These are phyloP conservation scores for Barnettozyma sp. DNA, from an alignment of 805 yeast genomes.

Conservation along the genomic window DNA sequence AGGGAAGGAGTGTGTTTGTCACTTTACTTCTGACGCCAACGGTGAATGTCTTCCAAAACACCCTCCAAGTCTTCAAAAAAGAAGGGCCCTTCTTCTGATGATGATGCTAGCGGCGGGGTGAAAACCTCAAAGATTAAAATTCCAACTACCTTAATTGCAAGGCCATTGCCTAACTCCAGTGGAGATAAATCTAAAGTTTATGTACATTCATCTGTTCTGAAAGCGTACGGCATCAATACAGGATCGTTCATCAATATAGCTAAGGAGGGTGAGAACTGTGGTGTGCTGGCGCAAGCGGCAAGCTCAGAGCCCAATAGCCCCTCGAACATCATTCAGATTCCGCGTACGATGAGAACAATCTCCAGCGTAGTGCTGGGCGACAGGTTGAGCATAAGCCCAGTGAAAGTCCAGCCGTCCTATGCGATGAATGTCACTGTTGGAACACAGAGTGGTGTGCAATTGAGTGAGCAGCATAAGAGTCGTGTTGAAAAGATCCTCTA, in stretches of 20 bases:
- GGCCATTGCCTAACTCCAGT: constrained; percentile 29
- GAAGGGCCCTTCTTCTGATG: constrained; percentile 12
- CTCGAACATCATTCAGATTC: constrained; percentile 40
- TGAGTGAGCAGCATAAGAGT: constrained; percentile 24
- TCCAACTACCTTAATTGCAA: constrained; percentile 33
- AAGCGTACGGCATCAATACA: constrained; percentile 37
- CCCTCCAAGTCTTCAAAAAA: constrained; percentile 12
- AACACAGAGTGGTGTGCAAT: constrained; percentile 16
- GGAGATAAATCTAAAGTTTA: too few relatives aligned
- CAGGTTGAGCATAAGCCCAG: constrained; percentile 40
- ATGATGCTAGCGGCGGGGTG: constrained; percentile 9
- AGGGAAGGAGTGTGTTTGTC: too few relatives aligned
- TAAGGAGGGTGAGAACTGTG: constrained; percentile 37
- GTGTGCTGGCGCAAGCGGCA: constrained; percentile 38
- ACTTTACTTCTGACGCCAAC: too few relatives aligned
- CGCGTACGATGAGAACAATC: constrained; percentile 37
- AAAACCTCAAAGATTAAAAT: constrained; percentile 28
- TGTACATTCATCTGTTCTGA: constrained; percentile 38
- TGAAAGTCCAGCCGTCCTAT: constrained; percentile 41
- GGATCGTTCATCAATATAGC: constrained; percentile 42
- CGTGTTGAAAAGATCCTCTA: constrained; percentile 36
- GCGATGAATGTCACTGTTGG: constrained; percentile 34
- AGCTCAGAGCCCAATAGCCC: constrained; percentile 30
- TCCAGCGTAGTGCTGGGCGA: constrained; percentile 45
- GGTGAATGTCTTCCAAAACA: constrained; percentile 8